Conservation (phyloP, 116 monocot species). For the Posidonia oceanica region DNA sequence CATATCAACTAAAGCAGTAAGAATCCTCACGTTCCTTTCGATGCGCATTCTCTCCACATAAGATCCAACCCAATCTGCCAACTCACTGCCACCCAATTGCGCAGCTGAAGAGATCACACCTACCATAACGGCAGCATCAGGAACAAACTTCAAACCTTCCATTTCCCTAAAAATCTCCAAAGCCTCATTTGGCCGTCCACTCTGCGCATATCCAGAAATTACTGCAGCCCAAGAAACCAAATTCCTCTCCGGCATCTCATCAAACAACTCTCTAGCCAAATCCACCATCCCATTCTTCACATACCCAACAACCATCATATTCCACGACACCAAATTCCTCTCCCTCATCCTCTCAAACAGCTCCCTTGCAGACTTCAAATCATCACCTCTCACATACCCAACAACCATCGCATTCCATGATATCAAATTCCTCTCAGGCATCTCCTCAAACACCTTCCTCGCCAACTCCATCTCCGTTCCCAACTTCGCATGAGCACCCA, state of each 20-base stretch:
- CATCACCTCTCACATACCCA: constrained; percentile 42
- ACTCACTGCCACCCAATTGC: constrained; percentile 32
- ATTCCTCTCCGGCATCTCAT: constrained; percentile 60
- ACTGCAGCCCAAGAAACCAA: constrained; percentile 56
- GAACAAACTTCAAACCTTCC: constrained; percentile 20
- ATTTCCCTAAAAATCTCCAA: constrained; percentile 35
- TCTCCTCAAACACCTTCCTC: constrained; percentile 29
- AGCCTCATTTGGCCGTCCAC: constrained; percentile 34
- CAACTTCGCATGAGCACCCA: constrained; percentile 39
- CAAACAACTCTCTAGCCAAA: constrained; percentile 30
- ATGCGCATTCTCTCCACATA: constrained; percentile 38
- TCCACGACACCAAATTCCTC: constrained; percentile 57
- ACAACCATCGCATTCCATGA: constrained; percentile 73
- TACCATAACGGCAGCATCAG: constrained; percentile 44
- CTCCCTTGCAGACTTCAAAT: constrained; percentile 20
- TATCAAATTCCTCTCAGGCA: constrained; percentile 39
- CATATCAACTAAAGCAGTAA: constrained; percentile 67
- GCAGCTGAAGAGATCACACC: constrained; percentile 43
- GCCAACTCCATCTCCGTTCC: constrained; percentile 32
- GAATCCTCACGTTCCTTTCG: constrained; percentile 52
- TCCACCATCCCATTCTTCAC: constrained; percentile 28
- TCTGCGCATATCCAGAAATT: constrained; percentile 49
- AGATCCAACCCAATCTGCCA: constrained; percentile 31
- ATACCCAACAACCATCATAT: constrained; percentile 38
- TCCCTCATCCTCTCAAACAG: constrained; percentile 48